phyloP scores from a whole-genome alignment of 768 basidiomycete genomes.

The Mycena capillaripes region DNA sequence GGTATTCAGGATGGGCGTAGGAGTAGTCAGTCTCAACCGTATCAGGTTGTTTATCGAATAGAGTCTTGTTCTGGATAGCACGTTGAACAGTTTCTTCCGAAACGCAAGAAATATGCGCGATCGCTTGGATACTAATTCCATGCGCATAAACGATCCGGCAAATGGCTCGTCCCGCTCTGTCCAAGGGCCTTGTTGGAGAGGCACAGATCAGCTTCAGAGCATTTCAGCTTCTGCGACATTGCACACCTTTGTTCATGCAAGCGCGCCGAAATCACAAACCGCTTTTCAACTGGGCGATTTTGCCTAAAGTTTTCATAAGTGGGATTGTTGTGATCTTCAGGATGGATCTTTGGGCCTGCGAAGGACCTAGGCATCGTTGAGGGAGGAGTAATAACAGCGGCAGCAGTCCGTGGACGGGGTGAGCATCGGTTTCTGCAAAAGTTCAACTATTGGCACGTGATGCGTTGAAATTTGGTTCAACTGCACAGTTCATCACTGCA shows the following conservation, averaged over 20 bases:
- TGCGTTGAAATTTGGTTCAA: too few species aligned
- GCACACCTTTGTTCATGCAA: not conserved
- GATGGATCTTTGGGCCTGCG: not conserved
- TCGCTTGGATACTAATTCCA: not conserved
- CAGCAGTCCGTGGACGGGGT: not conserved
- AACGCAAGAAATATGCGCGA: constrained; percentile 12
- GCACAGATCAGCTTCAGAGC: not conserved
- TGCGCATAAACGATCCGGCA: constrained; percentile 12
- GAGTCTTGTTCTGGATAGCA: constrained; percentile 1
- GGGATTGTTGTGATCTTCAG: constrained; percentile 10
- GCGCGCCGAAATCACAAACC: not conserved
- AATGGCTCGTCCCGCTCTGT: constrained; percentile 1
- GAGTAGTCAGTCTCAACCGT: not conserved
- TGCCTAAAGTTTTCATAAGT: not conserved
- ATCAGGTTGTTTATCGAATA: not conserved
- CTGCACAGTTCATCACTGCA: not conserved
- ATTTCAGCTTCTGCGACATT: too few species aligned
- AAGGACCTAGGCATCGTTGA: not conserved
- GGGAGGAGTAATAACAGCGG: not conserved
- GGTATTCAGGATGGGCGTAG: not conserved
- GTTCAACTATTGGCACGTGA: too few species aligned
- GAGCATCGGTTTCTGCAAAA: too few species aligned
- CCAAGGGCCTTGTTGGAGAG: not conserved
- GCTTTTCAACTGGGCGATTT: constrained; percentile 11
- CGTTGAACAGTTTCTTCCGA: constrained; percentile 12